Evolutionary conservation across 2,329 filamentous ascomycete species (phyloP), one percentile per base, ranked within the genome.

Genomic region (Setomelanomma holmii): DNA sequence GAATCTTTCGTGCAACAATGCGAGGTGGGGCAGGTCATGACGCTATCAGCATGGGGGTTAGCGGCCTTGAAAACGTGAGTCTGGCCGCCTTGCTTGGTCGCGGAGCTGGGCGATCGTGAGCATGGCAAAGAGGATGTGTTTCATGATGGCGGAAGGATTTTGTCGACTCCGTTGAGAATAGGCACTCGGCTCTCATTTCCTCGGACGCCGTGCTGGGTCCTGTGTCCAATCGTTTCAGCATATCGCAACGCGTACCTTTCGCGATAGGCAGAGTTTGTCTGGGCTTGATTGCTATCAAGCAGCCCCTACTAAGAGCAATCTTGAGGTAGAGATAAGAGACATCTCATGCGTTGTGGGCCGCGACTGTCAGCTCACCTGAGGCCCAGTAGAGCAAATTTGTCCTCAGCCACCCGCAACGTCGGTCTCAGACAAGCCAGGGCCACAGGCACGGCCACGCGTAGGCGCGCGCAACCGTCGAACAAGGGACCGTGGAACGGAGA

Each of bases 21-120:
- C 53, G n/a, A 61, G 58, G 67, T 63, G 69, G 67, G 60, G 64
- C 56, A 46, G 12, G 24, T 48, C 51, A 51, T 45, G 49, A 39
- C 56, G 49, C 59, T 55, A 60, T 52, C 41, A 55, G 53, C 47
- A 56, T 61, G 51, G 51, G 62, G 57, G 53, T 53, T 65, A 63
- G 64, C 43, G 35, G 38, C 14, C 38, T 30, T 50, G 54, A 51
- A 51, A 36, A 50, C 34, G 40, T 19, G 12, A 55, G 56, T 61
- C 63, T 67, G 62, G 63, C 61, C 63, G 60, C 40, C 19, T 45
- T 53, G 40, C 40, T 4, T 41, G 27, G 27, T 30, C 27, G 27
- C 27, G 27, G 27, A 30, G 27, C 27, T 30, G 27, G 27, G 27
- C 8, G 14, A 44, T 45, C 53, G 44, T 46, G 40, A 56, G 48